Evolutionary conservation across 139 green algal genomes (phyloP).

Genomic region (Chlorella sorokiniana): DNA sequence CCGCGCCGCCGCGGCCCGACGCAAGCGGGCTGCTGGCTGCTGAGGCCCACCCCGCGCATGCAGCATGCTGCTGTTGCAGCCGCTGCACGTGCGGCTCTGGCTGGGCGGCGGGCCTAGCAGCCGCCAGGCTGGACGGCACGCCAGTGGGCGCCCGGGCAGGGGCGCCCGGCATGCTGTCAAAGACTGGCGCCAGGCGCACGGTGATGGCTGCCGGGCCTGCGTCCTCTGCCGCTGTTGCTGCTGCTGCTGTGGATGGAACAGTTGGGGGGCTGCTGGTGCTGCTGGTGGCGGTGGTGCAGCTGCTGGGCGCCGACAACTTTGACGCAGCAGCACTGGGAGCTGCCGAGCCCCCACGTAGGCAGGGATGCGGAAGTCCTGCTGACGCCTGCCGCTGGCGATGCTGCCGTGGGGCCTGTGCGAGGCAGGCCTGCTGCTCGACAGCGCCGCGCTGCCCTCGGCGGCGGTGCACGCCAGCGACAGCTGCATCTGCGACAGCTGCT

Average conservation of each 20-base stretch:
- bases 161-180: neutral
- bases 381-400: neutral
- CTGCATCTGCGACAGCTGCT: neutral
- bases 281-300: neutral
- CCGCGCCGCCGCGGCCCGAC: neutral
- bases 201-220: neutral
- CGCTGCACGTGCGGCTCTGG: no score
- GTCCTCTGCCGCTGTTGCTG: neutral
- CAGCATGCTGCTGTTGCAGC: no score
- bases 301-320: neutral
- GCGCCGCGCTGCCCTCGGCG: neutral
- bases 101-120: no score
- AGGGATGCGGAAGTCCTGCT: conserved; percentile 4
- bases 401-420: neutral
- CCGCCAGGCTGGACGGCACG: neutral
- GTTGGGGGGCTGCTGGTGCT: neutral
- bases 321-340: neutral
- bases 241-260: neutral
- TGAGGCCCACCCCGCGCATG: no score
- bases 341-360: neutral
- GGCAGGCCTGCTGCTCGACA: neutral
- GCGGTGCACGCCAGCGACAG: neutral
- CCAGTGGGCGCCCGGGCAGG: neutral
- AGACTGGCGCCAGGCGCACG: conserved; percentile 13
- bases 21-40: neutral